phyloP scores from a whole-genome alignment of 179 eudicot genomes.

The Beta lomatogona region DNA sequence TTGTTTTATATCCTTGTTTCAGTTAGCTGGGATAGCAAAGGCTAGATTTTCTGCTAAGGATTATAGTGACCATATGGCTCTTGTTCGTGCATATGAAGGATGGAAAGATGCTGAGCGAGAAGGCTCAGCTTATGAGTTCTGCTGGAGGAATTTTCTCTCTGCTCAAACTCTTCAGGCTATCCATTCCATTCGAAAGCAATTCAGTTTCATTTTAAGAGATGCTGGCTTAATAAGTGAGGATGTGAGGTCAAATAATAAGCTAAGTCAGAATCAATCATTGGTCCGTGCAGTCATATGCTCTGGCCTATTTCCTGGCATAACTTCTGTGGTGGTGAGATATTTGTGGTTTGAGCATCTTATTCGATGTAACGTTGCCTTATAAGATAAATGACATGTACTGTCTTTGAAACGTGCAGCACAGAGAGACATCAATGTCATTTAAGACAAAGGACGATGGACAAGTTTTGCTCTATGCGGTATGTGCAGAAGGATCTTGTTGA shows the following conservation, averaged over 20 bases:
- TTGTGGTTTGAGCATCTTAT: conserved; percentile 14
- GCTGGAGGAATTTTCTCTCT: conserved; percentile 99
- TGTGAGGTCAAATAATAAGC: conserved; percentile 60
- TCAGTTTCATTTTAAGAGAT: conserved; percentile 77
- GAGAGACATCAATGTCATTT: conserved; percentile 99
- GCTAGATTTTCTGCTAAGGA: conserved; percentile 99
- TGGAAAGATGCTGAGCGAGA: conserved; percentile 99
- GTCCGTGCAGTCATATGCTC: conserved; percentile 98
- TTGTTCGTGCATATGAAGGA: conserved; percentile 99
- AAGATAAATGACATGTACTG: conserved; percentile 19
- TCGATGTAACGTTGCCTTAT: not conserved
- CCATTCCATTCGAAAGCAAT: conserved; percentile 95
- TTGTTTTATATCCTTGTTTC: conserved; percentile 29
- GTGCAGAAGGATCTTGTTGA: conserved; percentile 20
- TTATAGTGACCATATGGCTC: conserved; percentile 99
- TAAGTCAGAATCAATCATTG: conserved; percentile 91
- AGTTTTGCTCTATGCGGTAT: conserved; percentile 93
- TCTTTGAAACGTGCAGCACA: conserved; percentile 60
- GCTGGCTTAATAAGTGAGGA: conserved; percentile 76
- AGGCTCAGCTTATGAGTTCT: conserved; percentile 94
- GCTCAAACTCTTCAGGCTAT: conserved; percentile 99
- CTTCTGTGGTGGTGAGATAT: conserved; percentile 87
- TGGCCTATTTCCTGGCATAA: conserved; percentile 95
- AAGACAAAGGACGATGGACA: conserved; percentile 99
- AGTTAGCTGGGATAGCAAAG: conserved; percentile 97